A percentile compares a stretch with the other conserved stretches of the same genome.
Conservation (phyloP, 352 stramenopile species). For the Phytophthora syringae region DNA sequence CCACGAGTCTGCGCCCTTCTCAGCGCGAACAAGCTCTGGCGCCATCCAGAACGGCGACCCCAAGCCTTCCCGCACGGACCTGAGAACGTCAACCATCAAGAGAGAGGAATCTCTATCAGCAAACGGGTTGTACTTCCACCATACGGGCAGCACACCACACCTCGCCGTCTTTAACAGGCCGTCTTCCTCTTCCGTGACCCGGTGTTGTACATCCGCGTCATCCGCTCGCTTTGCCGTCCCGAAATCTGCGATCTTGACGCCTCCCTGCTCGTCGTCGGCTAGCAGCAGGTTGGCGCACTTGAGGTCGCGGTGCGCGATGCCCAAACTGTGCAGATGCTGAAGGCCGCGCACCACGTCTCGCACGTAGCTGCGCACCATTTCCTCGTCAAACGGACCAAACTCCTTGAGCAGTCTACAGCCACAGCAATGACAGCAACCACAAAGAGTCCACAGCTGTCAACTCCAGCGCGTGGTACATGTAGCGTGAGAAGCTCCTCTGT, state of each 20-base stretch:
- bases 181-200: constrained; percentile 8
- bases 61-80: constrained; percentile 73
- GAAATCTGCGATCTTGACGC: constrained; percentile 91
- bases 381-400: constrained; percentile 77
- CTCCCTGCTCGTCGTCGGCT: constrained; percentile 47
- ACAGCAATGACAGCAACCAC: neutral
- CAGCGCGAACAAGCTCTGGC: constrained; percentile 92
- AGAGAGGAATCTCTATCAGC: neutral
- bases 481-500: too few species aligned
- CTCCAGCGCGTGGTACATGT: too few species aligned
- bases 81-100: constrained; percentile 15
- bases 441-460: too few species aligned
- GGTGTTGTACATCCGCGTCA: neutral
- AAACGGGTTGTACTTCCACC: neutral
- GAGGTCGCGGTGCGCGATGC: constrained; percentile 86
- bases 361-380: constrained; percentile 61
- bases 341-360: constrained; percentile 69
- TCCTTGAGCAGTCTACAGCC: constrained; percentile 73
- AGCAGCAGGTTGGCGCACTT: constrained; percentile 90
- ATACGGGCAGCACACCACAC: neutral
- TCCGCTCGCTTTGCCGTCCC: constrained; percentile 64
- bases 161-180: constrained; percentile 34
- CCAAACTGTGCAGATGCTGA: constrained; percentile 70
- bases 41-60: constrained; percentile 96
- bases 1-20: constrained; percentile 76